Base-by-base conservation (phyloP, 2,329 filamentous ascomycete genomes). In the Scleromitrula shiraiana region DNA sequence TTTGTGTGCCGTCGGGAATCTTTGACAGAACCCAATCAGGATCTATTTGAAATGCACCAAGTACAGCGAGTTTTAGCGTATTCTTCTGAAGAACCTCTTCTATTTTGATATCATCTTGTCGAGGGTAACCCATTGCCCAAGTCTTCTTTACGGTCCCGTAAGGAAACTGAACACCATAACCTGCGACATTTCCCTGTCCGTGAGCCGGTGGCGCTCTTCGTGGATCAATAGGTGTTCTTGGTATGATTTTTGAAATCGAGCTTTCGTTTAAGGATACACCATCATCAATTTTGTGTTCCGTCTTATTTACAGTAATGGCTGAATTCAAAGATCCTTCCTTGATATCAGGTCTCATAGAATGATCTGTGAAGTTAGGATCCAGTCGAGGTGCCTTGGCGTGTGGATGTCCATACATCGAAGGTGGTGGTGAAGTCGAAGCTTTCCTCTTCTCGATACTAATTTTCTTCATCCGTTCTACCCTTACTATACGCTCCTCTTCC, bases 1-100 rank as follows among this genome's bases (percentile, higher is more conserved):
- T 67, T 55, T 78, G 82, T 0, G 83, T 87, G 46, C 64, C 73
- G 9, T 54, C 57, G 52, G 88, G 72, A 23, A 95, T 64, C 62
- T 93, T 94, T 10, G 48, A 45, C 14, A 33, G 41, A 7, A 64
- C 46, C 61, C 61, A 64, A 23, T 84, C 76, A 12, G 83, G 77
- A 53, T 97, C 84, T 81, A 87, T 93, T 62, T 91, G 80, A 57
- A 85, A 97, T 0, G 91, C 87, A 57, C 89, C 95, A 5, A 97
- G 68, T 0, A 97, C 77, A 1, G 88, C 90, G 32, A 88, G 77
- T 42, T 85, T 71, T 7, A 97, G 71, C 10, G 82, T 74, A 2
- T 78, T 68, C 52, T 79, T 82, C 63, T 95, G 85, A 1, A 96
- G 67, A 0, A 96, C 77, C 63, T 96, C 89, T 59, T 95, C 88